Conservation (phyloP, 164 flowering plant species). For the Houttuynia cordata region DNA sequence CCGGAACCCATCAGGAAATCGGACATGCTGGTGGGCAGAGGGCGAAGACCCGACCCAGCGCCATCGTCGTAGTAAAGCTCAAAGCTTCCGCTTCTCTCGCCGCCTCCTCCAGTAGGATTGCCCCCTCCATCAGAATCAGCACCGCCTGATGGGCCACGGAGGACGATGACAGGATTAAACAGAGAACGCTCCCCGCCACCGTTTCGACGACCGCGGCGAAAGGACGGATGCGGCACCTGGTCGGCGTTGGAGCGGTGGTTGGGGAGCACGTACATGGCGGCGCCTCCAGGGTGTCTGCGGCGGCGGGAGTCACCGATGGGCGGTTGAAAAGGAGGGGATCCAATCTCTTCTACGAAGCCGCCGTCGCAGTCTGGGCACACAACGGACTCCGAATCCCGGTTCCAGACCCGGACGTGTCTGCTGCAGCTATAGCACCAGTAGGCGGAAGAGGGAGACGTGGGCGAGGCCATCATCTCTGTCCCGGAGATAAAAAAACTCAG, state of each 20-base stretch:
- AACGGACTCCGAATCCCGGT: conserved; percentile 7
- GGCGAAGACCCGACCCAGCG: conserved; percentile 59
- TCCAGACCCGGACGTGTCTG: conserved; percentile 29
- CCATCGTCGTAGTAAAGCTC: conserved; percentile 79
- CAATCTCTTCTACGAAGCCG: conserved; percentile 60
- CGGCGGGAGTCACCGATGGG: conserved; percentile 9
- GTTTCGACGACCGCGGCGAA: conserved; percentile 27
- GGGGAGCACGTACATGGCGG: conserved; percentile 31
- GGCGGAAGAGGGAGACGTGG: conserved; percentile 14
- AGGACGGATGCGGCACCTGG: conserved; percentile 7
- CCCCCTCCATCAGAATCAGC: too few species aligned
- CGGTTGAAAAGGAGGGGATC: conserved; percentile 12
- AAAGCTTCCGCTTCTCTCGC: conserved; percentile 25
- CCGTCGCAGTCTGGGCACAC: conserved; percentile 61
- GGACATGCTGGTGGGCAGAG: conserved; percentile 59
- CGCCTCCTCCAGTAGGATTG: conserved; percentile 3
- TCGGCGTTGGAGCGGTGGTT: conserved; percentile 19
- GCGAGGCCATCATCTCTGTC: background rate
- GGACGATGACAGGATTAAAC: conserved; percentile 71
- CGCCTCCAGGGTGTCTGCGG: conserved; percentile 20
- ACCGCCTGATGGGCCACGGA: conserved; percentile 36
- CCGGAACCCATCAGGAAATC: conserved; percentile 72
- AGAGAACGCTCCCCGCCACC: conserved; percentile 41
- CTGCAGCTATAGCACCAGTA: conserved; percentile 74
- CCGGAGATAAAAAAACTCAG: too few species aligned